These are phyloP conservation scores for Fraxinus pennsylvanica DNA, from an alignment of 257 asterid species.

Conservation along the genomic window DNA sequence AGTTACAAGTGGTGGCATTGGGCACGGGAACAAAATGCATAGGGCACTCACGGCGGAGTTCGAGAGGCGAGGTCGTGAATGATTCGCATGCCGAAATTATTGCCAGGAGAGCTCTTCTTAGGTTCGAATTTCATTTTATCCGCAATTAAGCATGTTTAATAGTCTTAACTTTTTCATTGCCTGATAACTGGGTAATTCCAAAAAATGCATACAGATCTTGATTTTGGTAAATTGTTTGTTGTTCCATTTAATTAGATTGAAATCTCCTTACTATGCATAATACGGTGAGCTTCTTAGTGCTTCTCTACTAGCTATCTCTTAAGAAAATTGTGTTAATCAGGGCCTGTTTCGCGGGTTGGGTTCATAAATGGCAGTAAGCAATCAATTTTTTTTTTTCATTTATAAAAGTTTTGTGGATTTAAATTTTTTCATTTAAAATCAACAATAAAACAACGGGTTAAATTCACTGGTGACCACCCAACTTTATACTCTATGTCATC, in stretches of 20 bases:
- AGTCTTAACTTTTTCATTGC: neutral
- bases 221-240: neutral
- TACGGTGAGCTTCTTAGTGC: neutral
- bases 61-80: constrained; percentile 75
- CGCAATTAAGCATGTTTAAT: neutral
- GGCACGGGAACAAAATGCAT: constrained; percentile 97
- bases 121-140: constrained; percentile 42
- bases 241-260: neutral
- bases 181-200: neutral
- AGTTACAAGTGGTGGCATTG: constrained; percentile 69
- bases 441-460: too few species aligned
- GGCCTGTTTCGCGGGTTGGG: too few species aligned
- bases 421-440: too few species aligned
- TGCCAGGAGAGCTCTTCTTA: constrained; percentile 81
- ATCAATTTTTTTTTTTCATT: too few species aligned
- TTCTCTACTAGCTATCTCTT: neutral
- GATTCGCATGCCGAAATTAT: constrained; percentile 94
- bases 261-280: neutral
- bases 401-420: too few species aligned
- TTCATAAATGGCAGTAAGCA: too few species aligned
- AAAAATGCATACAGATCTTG: neutral
- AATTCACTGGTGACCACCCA: too few species aligned
- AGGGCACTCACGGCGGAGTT: constrained; percentile 65
- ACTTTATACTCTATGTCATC: too few species aligned
- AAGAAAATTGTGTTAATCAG: neutral